Percentiles rank a stretch among this genome's conserved stretches.
Evolutionary conservation across 257 asterid species (phyloP).

Genomic region (Lantana camara): DNA sequence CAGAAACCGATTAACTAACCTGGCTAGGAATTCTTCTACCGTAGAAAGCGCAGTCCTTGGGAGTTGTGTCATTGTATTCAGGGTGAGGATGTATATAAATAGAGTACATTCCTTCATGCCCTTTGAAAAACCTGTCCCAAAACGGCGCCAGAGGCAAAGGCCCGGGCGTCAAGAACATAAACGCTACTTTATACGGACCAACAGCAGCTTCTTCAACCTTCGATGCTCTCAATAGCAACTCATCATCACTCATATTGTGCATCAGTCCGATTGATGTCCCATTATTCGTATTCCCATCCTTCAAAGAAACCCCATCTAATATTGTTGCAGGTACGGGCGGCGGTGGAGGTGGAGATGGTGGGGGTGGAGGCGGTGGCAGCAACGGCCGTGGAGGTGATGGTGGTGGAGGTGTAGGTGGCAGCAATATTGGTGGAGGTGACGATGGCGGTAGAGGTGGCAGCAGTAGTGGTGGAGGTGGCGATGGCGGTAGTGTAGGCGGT

Average conservation of each 20-base stretch:
- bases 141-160: slow-evolving; percentile 61
- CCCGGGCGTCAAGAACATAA: slow-evolving; percentile 76
- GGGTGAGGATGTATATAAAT: slow-evolving; percentile 67
- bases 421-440: too few species aligned
- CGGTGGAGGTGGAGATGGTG: too few species aligned
- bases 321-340: too few species aligned
- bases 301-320: not conserved
- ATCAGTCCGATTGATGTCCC: slow-evolving; percentile 1
- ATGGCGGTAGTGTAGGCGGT: too few species aligned
- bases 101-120: slow-evolving; percentile 51
- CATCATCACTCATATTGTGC: slow-evolving; percentile 68
- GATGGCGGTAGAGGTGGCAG: too few species aligned
- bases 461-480: too few species aligned
- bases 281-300: not conserved
- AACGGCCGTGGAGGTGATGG: too few species aligned
- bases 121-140: slow-evolving; percentile 63
- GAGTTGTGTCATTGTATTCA: slow-evolving; percentile 46
- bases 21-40: slow-evolving; percentile 61
- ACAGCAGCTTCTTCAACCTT: not conserved
- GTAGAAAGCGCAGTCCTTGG: slow-evolving; percentile 47
- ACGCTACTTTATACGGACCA: slow-evolving; percentile 45
- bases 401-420: too few species aligned
- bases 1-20: slow-evolving; percentile 34
- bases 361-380: too few species aligned
- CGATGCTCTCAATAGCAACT: slow-evolving; percentile 51